These are phyloP conservation scores for Nigrospora osmanthi DNA, from an alignment of 2,329 filamentous ascomycete genomes.

Conservation along the genomic window DNA sequence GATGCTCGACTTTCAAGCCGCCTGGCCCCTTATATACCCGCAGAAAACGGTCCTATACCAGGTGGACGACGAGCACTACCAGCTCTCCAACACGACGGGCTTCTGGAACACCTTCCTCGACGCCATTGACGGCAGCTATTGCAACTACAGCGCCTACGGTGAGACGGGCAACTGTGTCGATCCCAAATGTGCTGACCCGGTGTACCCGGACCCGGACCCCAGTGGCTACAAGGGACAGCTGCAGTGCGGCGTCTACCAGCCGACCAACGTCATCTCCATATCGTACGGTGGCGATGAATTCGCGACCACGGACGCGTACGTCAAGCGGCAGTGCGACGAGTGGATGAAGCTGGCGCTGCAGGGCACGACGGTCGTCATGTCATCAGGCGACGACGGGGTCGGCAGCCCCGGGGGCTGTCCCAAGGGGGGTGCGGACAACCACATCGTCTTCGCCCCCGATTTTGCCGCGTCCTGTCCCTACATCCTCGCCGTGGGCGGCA, in stretches of 20 bases:
- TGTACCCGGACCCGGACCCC: constrained; percentile 34
- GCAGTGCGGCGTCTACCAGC: constrained; percentile 28
- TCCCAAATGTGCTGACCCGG: constrained; percentile 10
- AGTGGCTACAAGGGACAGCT: constrained; percentile 37
- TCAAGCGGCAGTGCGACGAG: constrained; percentile 36
- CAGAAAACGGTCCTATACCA: constrained; percentile 26
- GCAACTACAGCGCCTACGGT: constrained; percentile 12
- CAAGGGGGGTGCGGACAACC: constrained; percentile 46
- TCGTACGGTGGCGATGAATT: constrained; percentile 44
- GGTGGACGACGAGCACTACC: constrained; percentile 30
- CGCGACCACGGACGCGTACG: constrained; percentile 41
- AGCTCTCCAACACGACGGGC: constrained; percentile 6
- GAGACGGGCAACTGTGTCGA: constrained; percentile 14
- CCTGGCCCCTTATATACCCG: constrained; percentile 30
- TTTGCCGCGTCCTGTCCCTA: constrained; percentile 52
- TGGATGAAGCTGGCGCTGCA: constrained; percentile 41
- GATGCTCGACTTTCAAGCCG: constrained; percentile 30
- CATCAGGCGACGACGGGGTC: constrained; percentile 23
- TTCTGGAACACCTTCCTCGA: constrained; percentile 6
- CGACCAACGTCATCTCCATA: constrained; percentile 48
- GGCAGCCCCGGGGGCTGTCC: constrained; percentile 29
- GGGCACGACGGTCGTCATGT: constrained; percentile 34
- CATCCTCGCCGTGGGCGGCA: constrained; percentile 51
- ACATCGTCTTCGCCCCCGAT: constrained; percentile 39
- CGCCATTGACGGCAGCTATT: constrained; percentile 14